Base-by-base conservation (phyloP, 257 asterid species). In the Ligustrum vulgare region DNA sequence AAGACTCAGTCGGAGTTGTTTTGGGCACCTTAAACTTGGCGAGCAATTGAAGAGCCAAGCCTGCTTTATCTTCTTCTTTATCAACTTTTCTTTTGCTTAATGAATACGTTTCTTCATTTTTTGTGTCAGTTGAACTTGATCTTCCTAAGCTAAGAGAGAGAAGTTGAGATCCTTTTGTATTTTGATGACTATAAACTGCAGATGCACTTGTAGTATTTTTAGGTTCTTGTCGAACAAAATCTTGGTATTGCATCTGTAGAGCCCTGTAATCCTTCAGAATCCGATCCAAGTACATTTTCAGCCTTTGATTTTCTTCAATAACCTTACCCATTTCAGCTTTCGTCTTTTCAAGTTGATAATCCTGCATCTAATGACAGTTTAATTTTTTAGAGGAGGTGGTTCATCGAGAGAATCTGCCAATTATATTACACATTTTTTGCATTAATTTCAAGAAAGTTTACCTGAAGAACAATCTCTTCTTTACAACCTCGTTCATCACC, bases 271-370 rank as follows among this genome's bases (percentile, higher is more conserved):
- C 94, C 80, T 88, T 90, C 77, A 83, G 83, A 18, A 94, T 77
- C 72, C 69, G 83, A 78, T 88, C 93, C 37, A 94, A 78, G 74
- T 87, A 76, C 80, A 49, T 82, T 75, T 80, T 92, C 4, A 94
- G 85, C 79, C 89, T 80, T 82, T 90, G 90, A 67, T 94, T 94
- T 75, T 94, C 98, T 80, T 94, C 90, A 82, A 85, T 87, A 3
- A 92, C 89, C 78, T 92, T 87, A 6, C 86, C 87, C 88, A 94
- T 89, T 80, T 94, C 96, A 32, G 89, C 90, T 83, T 89, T 92
- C 0, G 89, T 74, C 62, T 88, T 86, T 74, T 89, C 89, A 2
- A 94, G 77, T 54, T 77, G 81, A 25, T 86, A 84, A 15, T 84
- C 88, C 87, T 49, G 18, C 60, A 49, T 15, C 18, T 49, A 0